A percentile compares a stretch with the other conserved stretches of the same genome.
phyloP scores from a whole-genome alignment of 2,329 filamentous ascomycete species.

The Xylaria sp. region DNA sequence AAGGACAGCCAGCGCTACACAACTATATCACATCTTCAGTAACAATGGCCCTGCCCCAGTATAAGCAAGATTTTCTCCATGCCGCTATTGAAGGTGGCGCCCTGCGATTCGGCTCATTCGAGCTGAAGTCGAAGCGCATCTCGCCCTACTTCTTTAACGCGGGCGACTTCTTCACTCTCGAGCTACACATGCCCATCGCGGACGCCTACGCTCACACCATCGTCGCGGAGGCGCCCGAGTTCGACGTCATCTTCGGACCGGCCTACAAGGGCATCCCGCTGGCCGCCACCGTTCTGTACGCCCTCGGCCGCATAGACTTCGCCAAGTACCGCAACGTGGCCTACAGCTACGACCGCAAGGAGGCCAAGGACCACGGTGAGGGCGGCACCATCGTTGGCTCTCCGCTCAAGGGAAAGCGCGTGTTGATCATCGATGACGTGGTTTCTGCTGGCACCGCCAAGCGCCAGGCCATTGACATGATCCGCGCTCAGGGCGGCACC shows the following conservation, averaged over 20 bases:
- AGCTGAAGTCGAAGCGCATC: constrained; percentile 89
- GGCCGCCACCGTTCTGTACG: constrained; percentile 79
- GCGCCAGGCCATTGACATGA: constrained; percentile 90
- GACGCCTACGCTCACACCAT: constrained; percentile 81
- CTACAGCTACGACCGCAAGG: constrained; percentile 96
- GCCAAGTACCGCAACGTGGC: constrained; percentile 74
- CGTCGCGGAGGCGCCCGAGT: constrained; percentile 58
- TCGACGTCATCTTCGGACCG: constrained; percentile 92
- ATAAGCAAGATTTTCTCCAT: constrained; percentile 79
- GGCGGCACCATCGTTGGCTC: constrained; percentile 93
- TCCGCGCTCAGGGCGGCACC: constrained; percentile 83
- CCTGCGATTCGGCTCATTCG: constrained; percentile 85
- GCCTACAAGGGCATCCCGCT: constrained; percentile 98
- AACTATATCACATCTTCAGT: constrained; percentile 4
- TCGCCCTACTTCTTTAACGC: constrained; percentile 99
- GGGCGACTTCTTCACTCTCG: constrained; percentile 85
- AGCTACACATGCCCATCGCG: constrained; percentile 80
- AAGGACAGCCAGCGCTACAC: background rate
- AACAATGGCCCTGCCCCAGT: constrained; percentile 64
- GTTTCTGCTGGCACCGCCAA: constrained; percentile 96
- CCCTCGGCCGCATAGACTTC: constrained; percentile 76
- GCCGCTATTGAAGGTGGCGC: constrained; percentile 75
- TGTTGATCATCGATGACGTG: constrained; percentile 95
- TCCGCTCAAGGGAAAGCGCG: constrained; percentile 81
- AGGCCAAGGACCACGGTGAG: constrained; percentile 95